Evolutionary conservation across 106 monocot genomes (phyloP).

Genomic region (Dendrobium chrysotoxum): DNA sequence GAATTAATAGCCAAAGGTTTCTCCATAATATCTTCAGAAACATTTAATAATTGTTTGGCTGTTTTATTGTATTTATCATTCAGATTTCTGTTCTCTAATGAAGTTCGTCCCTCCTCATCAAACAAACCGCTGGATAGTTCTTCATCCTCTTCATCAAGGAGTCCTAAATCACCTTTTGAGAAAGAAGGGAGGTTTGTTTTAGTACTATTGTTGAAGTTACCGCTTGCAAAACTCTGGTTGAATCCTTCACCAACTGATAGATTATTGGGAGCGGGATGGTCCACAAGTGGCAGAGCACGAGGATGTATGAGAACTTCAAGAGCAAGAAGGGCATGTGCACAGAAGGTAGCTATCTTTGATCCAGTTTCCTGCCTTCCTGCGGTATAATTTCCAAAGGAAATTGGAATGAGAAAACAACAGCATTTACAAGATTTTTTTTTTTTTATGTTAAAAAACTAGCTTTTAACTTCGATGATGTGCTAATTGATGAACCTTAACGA

Average conservation of each 20-base stretch:
- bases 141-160: conserved; percentile 15
- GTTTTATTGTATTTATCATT: background rate
- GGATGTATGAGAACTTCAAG: conserved; percentile 93
- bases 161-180: conserved; percentile 12
- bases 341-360: conserved; percentile 65
- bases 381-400: background rate
- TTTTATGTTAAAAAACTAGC: background rate
- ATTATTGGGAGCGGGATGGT: conserved; percentile 17
- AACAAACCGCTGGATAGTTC: conserved; percentile 16
- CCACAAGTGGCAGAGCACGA: conserved; percentile 43
- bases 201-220: background rate
- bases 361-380: conserved; percentile 72
- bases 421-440: background rate
- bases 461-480: too few relatives aligned
- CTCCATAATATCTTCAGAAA: background rate
- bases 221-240: background rate
- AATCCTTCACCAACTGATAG: conserved; percentile 11
- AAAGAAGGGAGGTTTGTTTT: conserved; percentile 4
- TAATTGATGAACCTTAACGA: background rate
- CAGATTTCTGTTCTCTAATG: background rate
- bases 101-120: conserved; percentile 15
- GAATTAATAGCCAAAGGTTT: conserved; percentile 5
- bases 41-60: background rate
- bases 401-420: background rate
- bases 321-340: conserved; percentile 55